These are phyloP conservation scores for Scutellaria barbata DNA, from an alignment of 257 asterid genomes.

Conservation along the genomic window DNA sequence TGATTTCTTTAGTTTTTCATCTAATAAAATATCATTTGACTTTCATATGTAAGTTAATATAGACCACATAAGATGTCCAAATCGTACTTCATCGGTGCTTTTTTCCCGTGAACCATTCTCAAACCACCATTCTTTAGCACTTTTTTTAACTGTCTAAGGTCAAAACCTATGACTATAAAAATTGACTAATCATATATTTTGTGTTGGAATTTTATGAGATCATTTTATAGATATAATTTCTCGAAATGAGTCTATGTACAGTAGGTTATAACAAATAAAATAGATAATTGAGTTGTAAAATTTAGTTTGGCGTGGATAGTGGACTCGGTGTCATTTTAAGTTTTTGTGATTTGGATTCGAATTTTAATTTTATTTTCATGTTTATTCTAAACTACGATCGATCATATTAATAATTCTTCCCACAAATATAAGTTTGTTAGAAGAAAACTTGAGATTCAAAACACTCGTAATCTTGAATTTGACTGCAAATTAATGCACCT, in stretches of 20 bases:
- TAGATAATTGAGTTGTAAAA: too few relatives aligned
- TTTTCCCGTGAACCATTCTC: constrained; percentile 12
- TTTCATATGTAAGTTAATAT: background rate
- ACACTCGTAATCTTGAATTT: constrained; percentile 33
- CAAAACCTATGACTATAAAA: background rate
- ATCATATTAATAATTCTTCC: constrained; percentile 6
- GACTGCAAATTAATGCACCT: constrained; percentile 35
- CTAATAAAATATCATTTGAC: constrained; percentile 32
- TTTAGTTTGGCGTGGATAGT: too few relatives aligned
- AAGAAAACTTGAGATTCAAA: constrained; percentile 22
- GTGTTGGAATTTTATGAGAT: too few relatives aligned
- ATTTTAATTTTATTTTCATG: too few relatives aligned
- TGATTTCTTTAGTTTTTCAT: too few relatives aligned
- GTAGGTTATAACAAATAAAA: too few relatives aligned
- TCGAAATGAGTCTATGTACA: too few relatives aligned
- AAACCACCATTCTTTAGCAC: background rate
- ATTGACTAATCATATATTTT: too few relatives aligned
- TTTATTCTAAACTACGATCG: too few relatives aligned
- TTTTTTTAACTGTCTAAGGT: constrained; percentile 17
- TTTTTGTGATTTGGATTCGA: too few relatives aligned
- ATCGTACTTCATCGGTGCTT: constrained; percentile 34
- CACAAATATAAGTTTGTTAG: background rate
- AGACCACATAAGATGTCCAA: constrained; percentile 12
- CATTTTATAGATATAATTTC: too few relatives aligned
- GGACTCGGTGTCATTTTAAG: too few relatives aligned